Percentiles rank a stretch among this genome's conserved stretches.
These are phyloP conservation scores for Brassica incana DNA, from an alignment of 345 rosid species.

Conservation along the genomic window DNA sequence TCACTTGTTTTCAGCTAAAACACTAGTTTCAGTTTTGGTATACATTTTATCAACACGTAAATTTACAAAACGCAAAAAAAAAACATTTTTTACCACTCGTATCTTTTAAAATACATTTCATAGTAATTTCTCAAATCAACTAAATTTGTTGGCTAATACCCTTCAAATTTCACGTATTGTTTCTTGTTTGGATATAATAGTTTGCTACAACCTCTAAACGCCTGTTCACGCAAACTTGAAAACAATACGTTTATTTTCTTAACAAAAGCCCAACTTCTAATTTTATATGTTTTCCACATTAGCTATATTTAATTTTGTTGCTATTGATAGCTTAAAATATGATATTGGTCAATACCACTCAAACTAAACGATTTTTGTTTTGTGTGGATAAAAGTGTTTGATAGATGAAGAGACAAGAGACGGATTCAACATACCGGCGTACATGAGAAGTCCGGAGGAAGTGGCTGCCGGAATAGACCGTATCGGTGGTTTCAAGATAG, in stretches of 20 bases:
- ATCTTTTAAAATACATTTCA: neutral
- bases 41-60: neutral
- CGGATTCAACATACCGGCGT: constrained; percentile 59
- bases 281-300: neutral
- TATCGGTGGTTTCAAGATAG: constrained; percentile 56
- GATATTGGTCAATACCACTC: neutral
- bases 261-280: neutral
- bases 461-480: constrained; percentile 46
- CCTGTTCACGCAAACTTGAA: neutral
- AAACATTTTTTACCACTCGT: neutral
- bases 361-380: neutral
- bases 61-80: neutral
- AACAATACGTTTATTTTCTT: neutral
- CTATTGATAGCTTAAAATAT: neutral
- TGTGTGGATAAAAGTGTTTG: constrained; percentile 44
- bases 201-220: neutral
- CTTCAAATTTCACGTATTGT: neutral
- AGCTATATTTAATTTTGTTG: neutral
- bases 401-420: constrained; percentile 59
- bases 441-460: constrained; percentile 63
- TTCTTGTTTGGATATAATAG: neutral
- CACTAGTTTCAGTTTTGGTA: neutral
- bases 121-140: neutral
- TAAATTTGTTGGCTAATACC: neutral
- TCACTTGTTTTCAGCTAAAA: neutral